These are phyloP conservation scores for Actinomucor elegans DNA, from an alignment of 371 early-diverging fungal genomes.

Conservation along the genomic window DNA sequence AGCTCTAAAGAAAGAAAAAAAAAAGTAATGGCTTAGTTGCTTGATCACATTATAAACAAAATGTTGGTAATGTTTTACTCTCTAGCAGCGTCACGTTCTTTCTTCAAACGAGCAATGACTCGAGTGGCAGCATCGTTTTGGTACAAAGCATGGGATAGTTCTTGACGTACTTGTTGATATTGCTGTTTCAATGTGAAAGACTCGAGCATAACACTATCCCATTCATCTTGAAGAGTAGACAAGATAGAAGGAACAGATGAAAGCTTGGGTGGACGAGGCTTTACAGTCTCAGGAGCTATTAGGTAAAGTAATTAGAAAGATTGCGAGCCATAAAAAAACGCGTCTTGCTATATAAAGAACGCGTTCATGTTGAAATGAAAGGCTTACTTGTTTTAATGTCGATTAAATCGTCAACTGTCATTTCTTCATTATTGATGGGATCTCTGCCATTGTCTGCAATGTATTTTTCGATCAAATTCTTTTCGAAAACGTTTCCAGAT, in stretches of 20 bases:
- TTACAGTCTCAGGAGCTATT: conserved; percentile 67
- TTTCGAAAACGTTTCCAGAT: conserved; percentile 86
- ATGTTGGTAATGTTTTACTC: conserved; percentile 46
- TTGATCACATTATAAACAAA: neutral
- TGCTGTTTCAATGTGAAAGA: conserved; percentile 89
- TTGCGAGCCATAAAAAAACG: neutral
- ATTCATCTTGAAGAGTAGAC: conserved; percentile 90
- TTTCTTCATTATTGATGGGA: conserved; percentile 78
- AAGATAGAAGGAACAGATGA: conserved; percentile 92
- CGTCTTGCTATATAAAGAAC: neutral
- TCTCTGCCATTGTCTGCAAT: conserved; percentile 82
- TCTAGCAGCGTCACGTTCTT: conserved; percentile 90
- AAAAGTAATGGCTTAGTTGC: neutral
- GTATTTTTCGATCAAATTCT: conserved; percentile 83
- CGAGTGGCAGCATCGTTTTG: conserved; percentile 94
- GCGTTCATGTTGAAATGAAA: neutral
- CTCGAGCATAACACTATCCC: conserved; percentile 94
- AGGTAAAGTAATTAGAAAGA: conserved; percentile 1
- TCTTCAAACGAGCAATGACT: conserved; percentile 89
- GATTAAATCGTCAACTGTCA: conserved; percentile 79
- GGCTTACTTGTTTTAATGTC: conserved; percentile 66
- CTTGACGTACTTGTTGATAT: conserved; percentile 88
- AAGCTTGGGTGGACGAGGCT: conserved; percentile 87
- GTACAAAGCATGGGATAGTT: conserved; percentile 89
- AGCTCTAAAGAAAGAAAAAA: conserved; percentile 38